Conservation (phyloP, 306 rosid genomes). For the Vigna hirtella region DNA sequence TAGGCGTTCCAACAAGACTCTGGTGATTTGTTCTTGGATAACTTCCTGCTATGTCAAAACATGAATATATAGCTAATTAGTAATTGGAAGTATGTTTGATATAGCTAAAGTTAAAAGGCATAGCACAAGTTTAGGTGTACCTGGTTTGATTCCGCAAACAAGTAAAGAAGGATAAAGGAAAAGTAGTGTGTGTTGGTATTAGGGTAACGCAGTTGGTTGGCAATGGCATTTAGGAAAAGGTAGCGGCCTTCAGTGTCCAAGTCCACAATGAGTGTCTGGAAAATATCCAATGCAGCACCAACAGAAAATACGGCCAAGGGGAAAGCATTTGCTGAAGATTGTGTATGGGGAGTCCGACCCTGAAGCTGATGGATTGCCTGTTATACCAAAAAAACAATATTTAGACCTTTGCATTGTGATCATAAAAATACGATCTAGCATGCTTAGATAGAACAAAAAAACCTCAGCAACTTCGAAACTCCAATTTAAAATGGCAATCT, state of each 20-base stretch:
- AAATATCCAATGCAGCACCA: constrained; percentile 94
- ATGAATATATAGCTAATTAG: background rate
- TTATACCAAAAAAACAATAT: constrained; percentile 33
- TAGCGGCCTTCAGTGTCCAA: constrained; percentile 98
- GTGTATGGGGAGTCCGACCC: constrained; percentile 76
- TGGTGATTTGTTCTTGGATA: constrained; percentile 96
- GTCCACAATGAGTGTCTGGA: constrained; percentile 73
- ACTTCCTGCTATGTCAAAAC: constrained; percentile 69
- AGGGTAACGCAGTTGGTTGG: constrained; percentile 97
- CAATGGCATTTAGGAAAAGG: constrained; percentile 94
- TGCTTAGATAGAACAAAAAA: constrained; percentile 22
- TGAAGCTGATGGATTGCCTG: constrained; percentile 95
- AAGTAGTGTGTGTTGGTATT: constrained; percentile 98
- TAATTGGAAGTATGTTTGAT: background rate
- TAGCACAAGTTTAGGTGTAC: constrained; percentile 42
- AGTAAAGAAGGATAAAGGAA: constrained; percentile 88
- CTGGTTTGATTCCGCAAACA: constrained; percentile 94
- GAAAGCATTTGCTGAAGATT: constrained; percentile 60
- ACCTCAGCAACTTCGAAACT: background rate
- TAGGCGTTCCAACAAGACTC: constrained; percentile 93
- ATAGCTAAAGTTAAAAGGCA: background rate
- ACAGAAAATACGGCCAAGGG: constrained; percentile 80
- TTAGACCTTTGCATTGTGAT: background rate
- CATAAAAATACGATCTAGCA: constrained; percentile 11
- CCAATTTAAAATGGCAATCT: constrained; percentile 5